Evolutionary conservation across 805 yeast genomes (phyloP), one percentile per base, ranked within the genome.

Genomic region (Candida palmyrensis): DNA sequence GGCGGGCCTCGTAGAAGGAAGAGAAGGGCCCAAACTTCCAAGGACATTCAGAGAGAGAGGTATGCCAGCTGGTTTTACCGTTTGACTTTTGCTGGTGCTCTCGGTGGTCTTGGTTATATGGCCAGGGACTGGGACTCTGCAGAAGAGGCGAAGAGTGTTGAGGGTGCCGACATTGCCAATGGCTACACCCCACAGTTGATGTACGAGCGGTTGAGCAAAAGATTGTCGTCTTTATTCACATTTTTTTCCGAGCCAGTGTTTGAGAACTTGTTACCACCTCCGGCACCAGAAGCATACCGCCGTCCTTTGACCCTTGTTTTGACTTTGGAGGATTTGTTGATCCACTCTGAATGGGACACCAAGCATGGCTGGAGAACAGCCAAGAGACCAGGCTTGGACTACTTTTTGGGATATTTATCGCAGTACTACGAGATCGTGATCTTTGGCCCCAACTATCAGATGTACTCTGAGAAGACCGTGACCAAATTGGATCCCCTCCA

Each of bases 291-390:
- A 49, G 94, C 90, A 35, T 88, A 88, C 61, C 82, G 88, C 55
- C 82, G 95, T 52, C 96, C 97, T 21, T 62, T 84, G 54, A 92
- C 99, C 3, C 68, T 92, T 44, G 97, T 92, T 6, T 59, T 92
- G 47, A 80, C 85, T 19, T 72, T 92, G 50, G 98, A 92, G 49
- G 98, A 92, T 51, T 66, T 92, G 39, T 72, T 92, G 53, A 77
- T 90, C 37, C 96, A 92, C 57, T 79, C 95, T 25, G 85, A 82
- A 42, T 92, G 98, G 98, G 75, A 85, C 37, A 77, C 86, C 45
- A 78, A 85, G 59, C 72, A 77, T 54, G 98, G 98, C 35, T 92
- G 99, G 99, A 81, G 92, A 66, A 90, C 97, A 11, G 97, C 96
- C 19, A 92, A 92, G 71, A 86, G 99, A 68, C 97, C 98, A 21